Percentiles rank a stretch among this genome's conserved stretches.
Evolutionary conservation across 1,139 yeast genomes (phyloP).

Genomic region (Wickerhamomyces sp.): DNA sequence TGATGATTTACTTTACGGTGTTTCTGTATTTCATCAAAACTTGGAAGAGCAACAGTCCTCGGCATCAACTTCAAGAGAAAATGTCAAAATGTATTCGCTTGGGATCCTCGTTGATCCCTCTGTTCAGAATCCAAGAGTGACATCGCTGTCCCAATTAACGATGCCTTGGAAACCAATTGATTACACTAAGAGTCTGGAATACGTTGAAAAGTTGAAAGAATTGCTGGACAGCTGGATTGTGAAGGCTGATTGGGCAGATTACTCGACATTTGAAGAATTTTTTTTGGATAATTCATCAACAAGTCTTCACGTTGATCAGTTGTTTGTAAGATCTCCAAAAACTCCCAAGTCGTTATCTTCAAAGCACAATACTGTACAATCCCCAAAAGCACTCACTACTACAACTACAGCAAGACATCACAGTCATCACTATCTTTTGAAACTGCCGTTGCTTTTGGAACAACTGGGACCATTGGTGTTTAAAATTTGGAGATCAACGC

Average conservation of each 20-base stretch:
- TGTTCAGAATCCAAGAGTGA: constrained; percentile 8
- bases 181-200: constrained; percentile 55
- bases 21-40: constrained; percentile 45
- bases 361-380: background rate
- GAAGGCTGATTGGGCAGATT: constrained; percentile 18
- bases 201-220: constrained; percentile 40
- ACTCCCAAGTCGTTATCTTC: constrained; percentile 7
- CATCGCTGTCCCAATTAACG: constrained; percentile 14
- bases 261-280: constrained; percentile 26
- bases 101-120: constrained; percentile 53
- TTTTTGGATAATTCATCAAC: constrained; percentile 24
- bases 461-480: constrained; percentile 70
- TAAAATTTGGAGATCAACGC: constrained; percentile 61
- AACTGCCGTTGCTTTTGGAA: constrained; percentile 42
- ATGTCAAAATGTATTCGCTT: constrained; percentile 58
- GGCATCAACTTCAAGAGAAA: too few species aligned
- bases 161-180: constrained; percentile 48
- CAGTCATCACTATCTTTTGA: constrained; percentile 44
- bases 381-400: background rate
- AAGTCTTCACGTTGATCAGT: constrained; percentile 9
- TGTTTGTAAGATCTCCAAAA: constrained; percentile 16
- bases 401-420: constrained; percentile 10
- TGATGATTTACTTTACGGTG: constrained; percentile 34
- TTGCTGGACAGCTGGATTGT: constrained; percentile 35
- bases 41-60: constrained; percentile 27